phyloP scores from a whole-genome alignment of 257 asterid genomes.

The Ballota nigra region DNA sequence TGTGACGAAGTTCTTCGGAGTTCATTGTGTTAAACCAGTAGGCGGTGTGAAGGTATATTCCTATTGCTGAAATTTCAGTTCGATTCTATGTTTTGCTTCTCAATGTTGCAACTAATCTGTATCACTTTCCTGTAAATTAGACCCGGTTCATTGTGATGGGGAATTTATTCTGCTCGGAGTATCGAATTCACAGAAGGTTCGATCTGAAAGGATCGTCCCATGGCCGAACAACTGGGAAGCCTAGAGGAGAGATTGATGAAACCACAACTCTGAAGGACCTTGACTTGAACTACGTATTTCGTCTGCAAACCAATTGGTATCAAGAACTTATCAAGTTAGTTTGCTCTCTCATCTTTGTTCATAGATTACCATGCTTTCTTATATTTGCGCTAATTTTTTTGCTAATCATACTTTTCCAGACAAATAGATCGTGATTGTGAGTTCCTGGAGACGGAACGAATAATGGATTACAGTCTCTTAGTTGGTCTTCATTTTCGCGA shows the following conservation, averaged over 20 bases:
- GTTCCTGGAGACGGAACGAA: constrained; percentile 78
- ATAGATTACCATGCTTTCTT: background rate
- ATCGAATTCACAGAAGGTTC: constrained; percentile 81
- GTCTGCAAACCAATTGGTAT: constrained; percentile 75
- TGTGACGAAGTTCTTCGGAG: constrained; percentile 64
- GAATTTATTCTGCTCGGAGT: constrained; percentile 93
- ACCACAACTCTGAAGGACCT: constrained; percentile 93
- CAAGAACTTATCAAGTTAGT: constrained; percentile 88
- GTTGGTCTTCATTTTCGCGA: constrained; percentile 97
- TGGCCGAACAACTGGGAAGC: constrained; percentile 82
- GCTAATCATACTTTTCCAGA: constrained; percentile 39
- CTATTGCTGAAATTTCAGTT: background rate
- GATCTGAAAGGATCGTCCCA: constrained; percentile 95
- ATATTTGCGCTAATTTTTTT: background rate
- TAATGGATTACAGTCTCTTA: constrained; percentile 95
- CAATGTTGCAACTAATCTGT: constrained; percentile 13
- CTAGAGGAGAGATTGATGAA: constrained; percentile 82
- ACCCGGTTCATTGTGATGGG: constrained; percentile 97
- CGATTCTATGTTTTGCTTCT: background rate
- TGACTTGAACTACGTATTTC: constrained; percentile 67
- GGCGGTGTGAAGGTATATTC: constrained; percentile 59
- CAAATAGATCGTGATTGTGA: constrained; percentile 89
- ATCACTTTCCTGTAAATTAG: constrained; percentile 29
- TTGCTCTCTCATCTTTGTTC: background rate
- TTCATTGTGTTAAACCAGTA: constrained; percentile 71